Evolutionary conservation across 1,139 yeast genomes (phyloP).

Genomic region (Lodderomyces beijingensis): DNA sequence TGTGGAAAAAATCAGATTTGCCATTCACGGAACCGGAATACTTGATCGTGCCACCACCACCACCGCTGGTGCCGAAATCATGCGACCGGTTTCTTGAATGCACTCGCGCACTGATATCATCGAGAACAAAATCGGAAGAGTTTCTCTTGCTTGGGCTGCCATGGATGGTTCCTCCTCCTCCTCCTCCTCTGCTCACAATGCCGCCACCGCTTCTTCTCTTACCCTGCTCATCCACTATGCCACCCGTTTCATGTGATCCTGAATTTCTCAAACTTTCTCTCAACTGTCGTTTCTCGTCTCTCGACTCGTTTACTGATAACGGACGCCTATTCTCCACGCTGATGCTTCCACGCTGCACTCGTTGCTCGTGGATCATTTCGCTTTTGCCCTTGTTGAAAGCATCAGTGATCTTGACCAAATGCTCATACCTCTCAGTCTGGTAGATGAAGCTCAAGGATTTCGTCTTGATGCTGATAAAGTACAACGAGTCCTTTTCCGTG

Average conservation of each 20-base stretch:
- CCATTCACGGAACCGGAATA: slow-evolving; percentile 14
- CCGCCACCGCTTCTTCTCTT: slow-evolving; percentile 23
- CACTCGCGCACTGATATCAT: slow-evolving; percentile 52
- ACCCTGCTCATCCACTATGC: slow-evolving; percentile 20
- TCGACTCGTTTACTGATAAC: slow-evolving; percentile 14
- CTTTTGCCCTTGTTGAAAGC: slow-evolving; percentile 63
- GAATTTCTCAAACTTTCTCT: slow-evolving; percentile 40
- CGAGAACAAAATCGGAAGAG: slow-evolving; percentile 40
- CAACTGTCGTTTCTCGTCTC: slow-evolving; percentile 38
- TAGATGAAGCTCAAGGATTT: slow-evolving; percentile 53
- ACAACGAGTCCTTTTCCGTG: slow-evolving; percentile 23
- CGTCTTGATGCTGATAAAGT: slow-evolving; percentile 45
- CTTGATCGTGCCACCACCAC: slow-evolving; percentile 15
- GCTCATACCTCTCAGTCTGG: slow-evolving; percentile 61
- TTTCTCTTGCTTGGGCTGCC: slow-evolving; percentile 18
- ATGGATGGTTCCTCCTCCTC: slow-evolving; percentile 1
- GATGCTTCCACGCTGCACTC: slow-evolving; percentile 27
- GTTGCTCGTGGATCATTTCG: slow-evolving; percentile 48
- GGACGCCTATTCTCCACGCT: neutral
- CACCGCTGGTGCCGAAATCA: slow-evolving; percentile 29
- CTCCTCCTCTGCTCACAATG: neutral
- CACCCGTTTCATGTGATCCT: slow-evolving; percentile 20
- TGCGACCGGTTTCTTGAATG: slow-evolving; percentile 52
- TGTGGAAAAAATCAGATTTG: slow-evolving; percentile 32
- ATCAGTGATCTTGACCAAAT: slow-evolving; percentile 52